phyloP scores from a whole-genome alignment of 352 stramenopile genomes.

The Phytophthora ohioensis region DNA sequence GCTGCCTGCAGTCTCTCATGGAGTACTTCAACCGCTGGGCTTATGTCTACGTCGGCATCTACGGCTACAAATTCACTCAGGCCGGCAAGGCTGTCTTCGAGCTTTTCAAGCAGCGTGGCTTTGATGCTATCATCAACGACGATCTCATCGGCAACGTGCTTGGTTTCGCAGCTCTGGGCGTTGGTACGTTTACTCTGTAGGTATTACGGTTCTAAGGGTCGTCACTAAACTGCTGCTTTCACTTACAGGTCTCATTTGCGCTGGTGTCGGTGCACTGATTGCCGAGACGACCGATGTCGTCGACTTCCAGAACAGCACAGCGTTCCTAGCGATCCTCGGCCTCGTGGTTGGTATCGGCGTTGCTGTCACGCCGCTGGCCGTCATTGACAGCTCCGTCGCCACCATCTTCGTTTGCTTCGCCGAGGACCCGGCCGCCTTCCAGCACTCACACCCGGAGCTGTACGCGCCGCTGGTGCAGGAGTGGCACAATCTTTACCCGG shows the following conservation, averaged over 20 bases:
- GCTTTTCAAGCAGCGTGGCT: slow-evolving; percentile 94
- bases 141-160: slow-evolving; percentile 94
- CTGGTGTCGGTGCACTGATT: slow-evolving; percentile 61
- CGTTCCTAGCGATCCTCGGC: slow-evolving; percentile 82
- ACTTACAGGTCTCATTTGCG: slow-evolving; percentile 74
- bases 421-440: slow-evolving; percentile 88
- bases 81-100: slow-evolving; percentile 93
- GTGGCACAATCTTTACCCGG: slow-evolving; percentile 90
- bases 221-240: background rate
- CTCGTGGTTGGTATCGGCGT: slow-evolving; percentile 91
- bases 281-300: slow-evolving; percentile 61
- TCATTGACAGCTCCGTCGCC: slow-evolving; percentile 95
- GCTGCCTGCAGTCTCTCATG: slow-evolving; percentile 87
- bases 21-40: slow-evolving; percentile 95
- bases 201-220: background rate
- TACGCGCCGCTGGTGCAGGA: slow-evolving; percentile 86
- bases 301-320: slow-evolving; percentile 75
- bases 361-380: slow-evolving; percentile 89
- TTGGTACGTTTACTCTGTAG: slow-evolving; percentile 57
- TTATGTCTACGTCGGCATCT: slow-evolving; percentile 95
- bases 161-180: slow-evolving; percentile 87
- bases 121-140: slow-evolving; percentile 97
- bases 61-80: slow-evolving; percentile 95
- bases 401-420: slow-evolving; percentile 98
- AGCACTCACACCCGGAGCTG: slow-evolving; percentile 79